Percentiles rank a stretch among this genome's conserved stretches.
These are phyloP conservation scores for Auriscalpium orientale DNA, from an alignment of 768 basidiomycete species.

Conservation along the genomic window DNA sequence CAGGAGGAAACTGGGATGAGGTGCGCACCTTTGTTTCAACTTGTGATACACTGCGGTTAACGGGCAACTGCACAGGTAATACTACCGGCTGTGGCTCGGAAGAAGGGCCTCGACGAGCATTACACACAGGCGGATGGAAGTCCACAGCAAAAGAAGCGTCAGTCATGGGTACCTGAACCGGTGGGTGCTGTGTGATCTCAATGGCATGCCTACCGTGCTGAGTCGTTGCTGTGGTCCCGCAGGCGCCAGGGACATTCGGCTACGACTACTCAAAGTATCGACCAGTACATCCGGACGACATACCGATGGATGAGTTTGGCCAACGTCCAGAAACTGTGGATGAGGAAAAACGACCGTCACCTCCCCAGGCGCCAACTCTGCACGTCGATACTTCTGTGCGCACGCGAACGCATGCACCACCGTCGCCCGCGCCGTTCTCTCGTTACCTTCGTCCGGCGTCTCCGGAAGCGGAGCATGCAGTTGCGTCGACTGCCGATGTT, in stretches of 20 bases:
- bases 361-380: conserved; percentile 23
- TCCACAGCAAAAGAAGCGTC: conserved; percentile 41
- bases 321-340: conserved; percentile 20
- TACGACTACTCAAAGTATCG: conserved; percentile 69
- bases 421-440: conserved; percentile 58
- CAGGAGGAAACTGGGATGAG: conserved; percentile 79
- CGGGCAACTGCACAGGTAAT: conserved; percentile 47
- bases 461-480: not conserved
- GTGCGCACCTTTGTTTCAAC: conserved; percentile 31
- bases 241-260: conserved; percentile 83
- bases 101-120: conserved; percentile 67
- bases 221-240: conserved; percentile 4
- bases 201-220: not conserved
- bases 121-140: conserved; percentile 68
- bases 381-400: conserved; percentile 22
- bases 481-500: not conserved
- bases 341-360: conserved; percentile 16
- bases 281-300: conserved; percentile 27
- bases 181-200: conserved; percentile 32
- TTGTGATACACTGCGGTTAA: not conserved
- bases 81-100: conserved; percentile 75
- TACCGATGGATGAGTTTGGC: conserved; percentile 66
- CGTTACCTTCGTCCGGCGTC: conserved; percentile 31
- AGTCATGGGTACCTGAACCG: conserved; percentile 40
- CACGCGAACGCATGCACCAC: conserved; percentile 23